These are phyloP conservation scores for Psilocybe cubensis DNA, from an alignment of 768 basidiomycete species.

Conservation along the genomic window DNA sequence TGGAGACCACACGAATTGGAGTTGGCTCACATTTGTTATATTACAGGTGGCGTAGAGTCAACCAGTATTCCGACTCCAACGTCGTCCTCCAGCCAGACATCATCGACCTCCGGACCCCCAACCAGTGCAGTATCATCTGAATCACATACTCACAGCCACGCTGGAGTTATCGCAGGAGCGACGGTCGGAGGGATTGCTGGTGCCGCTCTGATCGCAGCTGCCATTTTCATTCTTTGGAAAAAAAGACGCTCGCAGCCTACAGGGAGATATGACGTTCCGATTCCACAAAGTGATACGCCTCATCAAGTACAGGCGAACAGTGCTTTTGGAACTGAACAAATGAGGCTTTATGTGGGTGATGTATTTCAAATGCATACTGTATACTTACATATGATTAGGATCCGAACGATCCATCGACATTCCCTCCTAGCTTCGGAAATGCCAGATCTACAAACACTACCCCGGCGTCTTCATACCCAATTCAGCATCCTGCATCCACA, in stretches of 20 bases:
- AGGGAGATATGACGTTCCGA: background rate
- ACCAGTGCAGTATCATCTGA: no score
- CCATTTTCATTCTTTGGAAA: background rate
- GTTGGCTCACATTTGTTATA: background rate
- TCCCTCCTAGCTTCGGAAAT: background rate
- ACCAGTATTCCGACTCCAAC: background rate
- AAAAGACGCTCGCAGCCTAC: background rate
- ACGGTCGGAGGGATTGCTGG: conserved; percentile 1
- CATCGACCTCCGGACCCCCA: background rate
- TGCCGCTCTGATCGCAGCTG: background rate
- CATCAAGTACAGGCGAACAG: no score
- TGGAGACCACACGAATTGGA: no score
- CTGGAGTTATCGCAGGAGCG: conserved; percentile 2
- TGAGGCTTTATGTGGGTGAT: background rate
- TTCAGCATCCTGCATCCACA: background rate
- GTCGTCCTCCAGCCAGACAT: no score
- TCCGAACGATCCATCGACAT: background rate
- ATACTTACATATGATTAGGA: background rate
- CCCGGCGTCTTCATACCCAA: background rate
- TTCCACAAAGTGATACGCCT: background rate
- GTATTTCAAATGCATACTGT: background rate
- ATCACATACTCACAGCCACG: background rate
- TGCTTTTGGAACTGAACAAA: background rate
- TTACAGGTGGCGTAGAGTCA: background rate
- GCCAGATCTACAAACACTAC: background rate